Evolutionary conservation across 1,139 yeast species (phyloP).

Genomic region (Meyerozyma smithsonii): DNA sequence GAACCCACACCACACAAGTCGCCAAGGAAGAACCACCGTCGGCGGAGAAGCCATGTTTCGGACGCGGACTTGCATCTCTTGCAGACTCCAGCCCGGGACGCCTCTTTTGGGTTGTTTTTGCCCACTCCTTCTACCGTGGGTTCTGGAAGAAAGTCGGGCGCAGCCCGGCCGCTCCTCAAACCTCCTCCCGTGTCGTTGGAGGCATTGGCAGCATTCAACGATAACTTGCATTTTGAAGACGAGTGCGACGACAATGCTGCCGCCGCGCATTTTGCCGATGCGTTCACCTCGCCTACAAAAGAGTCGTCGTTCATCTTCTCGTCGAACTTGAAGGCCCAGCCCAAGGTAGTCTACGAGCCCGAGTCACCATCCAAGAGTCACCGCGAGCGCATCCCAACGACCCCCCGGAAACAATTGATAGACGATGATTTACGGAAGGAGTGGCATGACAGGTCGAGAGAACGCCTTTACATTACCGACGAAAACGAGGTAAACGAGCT

Average conservation of each 20-base stretch:
- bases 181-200: conserved; percentile 14
- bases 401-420: conserved; percentile 35
- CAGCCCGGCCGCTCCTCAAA: conserved; percentile 9
- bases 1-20: conserved; percentile 1
- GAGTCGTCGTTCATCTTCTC: conserved; percentile 4
- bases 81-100: background rate
- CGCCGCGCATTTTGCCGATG: background rate
- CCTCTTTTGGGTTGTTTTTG: conserved; percentile 26
- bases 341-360: background rate
- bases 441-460: conserved; percentile 35
- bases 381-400: conserved; percentile 11
- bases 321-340: background rate
- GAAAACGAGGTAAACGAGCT: conserved; percentile 21
- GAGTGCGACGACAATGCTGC: conserved; percentile 8
- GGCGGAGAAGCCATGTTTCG: background rate
- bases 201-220: conserved; percentile 17
- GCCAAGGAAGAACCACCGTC: background rate
- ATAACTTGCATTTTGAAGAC: conserved; percentile 17
- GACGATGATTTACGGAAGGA: conserved; percentile 27
- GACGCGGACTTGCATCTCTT: background rate
- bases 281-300: background rate
- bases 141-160: conserved; percentile 25
- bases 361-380: conserved; percentile 2
- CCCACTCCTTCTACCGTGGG: conserved; percentile 44
- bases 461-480: conserved; percentile 23